Evolutionary conservation across 129 eudicot species (phyloP), one percentile per base, ranked within the genome.

Genomic region (Centella asiatica): DNA sequence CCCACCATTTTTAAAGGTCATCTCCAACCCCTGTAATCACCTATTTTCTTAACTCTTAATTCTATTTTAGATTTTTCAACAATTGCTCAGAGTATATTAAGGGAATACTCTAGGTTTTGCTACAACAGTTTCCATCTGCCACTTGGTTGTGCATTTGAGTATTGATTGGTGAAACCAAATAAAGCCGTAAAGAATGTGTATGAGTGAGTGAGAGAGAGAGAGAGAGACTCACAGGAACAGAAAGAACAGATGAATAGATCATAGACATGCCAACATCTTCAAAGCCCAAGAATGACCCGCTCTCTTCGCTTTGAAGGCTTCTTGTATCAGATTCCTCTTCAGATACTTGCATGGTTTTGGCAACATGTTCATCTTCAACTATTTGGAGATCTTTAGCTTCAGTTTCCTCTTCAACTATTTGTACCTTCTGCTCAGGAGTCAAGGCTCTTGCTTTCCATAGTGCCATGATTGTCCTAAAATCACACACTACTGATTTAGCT

Each of bases 381-480:
- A 55, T 55, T 26, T 51, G 76, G 53, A 59, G 47, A 66, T 64
- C 74, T 57, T 78, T 75, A 60, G 64, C 65, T 44, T 72, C 46
- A 15, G 87, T 63, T 59, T 87, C 95, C 69, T 90, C 94, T 71
- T 92, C 96, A 44, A 83, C 95, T 55, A 92, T 82, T 65, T 71
- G 81, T 19, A 81, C 95, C 80, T 87, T 92, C 68, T 92, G 99
- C 58, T 92, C 99, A 51, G 95, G 96, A 60, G 83, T 92, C 78
- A 87, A 76, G n/a, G 96, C 70, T 74, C 95, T 80, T 49, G 96
- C 96, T 69, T 75, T 87, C 99, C 99, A 92, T 22, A 92, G 69
- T 48, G 99, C 96, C 95, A 81, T 87, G 67, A 92, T 84, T 44
- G 99, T 92, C 85, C 99, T 92, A 73, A 60, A 25, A 68, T 31